A percentile compares a stretch with the other conserved stretches of the same genome.
These are phyloP conservation scores for Geoglossum glabrum DNA, from an alignment of 495 filamentous ascomycete genomes.

Conservation along the genomic window DNA sequence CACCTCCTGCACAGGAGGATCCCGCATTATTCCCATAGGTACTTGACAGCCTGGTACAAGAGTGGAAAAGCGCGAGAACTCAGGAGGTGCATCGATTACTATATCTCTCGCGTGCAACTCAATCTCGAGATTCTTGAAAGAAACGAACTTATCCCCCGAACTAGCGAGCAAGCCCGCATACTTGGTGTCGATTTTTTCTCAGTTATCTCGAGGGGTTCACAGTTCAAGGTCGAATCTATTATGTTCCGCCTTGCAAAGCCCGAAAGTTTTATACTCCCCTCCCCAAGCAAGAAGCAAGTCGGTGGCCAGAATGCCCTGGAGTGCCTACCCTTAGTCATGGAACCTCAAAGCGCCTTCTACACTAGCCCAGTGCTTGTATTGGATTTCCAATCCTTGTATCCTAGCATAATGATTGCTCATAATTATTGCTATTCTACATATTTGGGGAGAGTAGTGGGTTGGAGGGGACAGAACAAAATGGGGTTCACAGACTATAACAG, in stretches of 20 bases:
- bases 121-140: conserved; percentile 80
- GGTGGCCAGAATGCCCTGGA: conserved; percentile 88
- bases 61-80: conserved; percentile 47
- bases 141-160: conserved; percentile 74
- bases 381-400: conserved; percentile 92
- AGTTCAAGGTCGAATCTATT: conserved; percentile 94
- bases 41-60: conserved; percentile 64
- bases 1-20: conserved; percentile 81
- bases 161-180: conserved; percentile 83
- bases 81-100: conserved; percentile 60
- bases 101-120: conserved; percentile 52
- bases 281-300: conserved; percentile 78
- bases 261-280: conserved; percentile 80
- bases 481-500: conserved; percentile 74
- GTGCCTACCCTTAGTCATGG: conserved; percentile 91
- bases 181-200: conserved; percentile 93
- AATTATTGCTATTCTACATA: conserved; percentile 99
- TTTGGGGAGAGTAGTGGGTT: conserved; percentile 61
- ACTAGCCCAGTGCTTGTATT: conserved; percentile 73
- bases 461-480: conserved; percentile 88
- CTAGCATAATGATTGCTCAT: conserved; percentile 96
- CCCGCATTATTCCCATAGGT: conserved; percentile 63
- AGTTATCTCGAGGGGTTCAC: conserved; percentile 80
- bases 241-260: conserved; percentile 98
- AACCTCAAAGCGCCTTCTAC: conserved; percentile 90